Percentiles rank a stretch among this genome's conserved stretches.
These are phyloP conservation scores for Gossypium australe DNA, from an alignment of 345 rosid species.

Conservation along the genomic window DNA sequence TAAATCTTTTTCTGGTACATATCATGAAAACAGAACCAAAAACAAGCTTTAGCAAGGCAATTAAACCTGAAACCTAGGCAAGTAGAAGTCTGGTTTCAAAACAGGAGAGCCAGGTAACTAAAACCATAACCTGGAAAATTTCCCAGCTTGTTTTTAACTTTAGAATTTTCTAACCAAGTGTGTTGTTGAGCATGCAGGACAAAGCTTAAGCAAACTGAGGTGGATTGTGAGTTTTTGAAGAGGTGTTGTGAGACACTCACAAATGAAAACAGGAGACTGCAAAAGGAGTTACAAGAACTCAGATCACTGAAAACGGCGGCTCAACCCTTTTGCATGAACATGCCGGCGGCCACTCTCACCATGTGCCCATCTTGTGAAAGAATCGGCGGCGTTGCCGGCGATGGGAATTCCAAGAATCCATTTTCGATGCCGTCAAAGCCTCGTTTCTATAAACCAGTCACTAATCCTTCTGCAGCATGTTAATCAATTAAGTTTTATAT, in stretches of 20 bases:
- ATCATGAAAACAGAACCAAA: constrained; percentile 61
- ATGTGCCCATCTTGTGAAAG: constrained; percentile 79
- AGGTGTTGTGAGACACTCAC: constrained; percentile 87
- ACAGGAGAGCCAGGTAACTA: constrained; percentile 90
- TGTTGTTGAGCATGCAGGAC: constrained; percentile 42
- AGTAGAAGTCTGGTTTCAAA: constrained; percentile 99
- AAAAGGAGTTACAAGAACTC: constrained; percentile 84
- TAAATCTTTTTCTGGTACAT: background rate
- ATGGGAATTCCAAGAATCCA: constrained; percentile 31
- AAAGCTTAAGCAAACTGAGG: constrained; percentile 95
- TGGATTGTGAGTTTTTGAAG: constrained; percentile 85
- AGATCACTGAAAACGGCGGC: constrained; percentile 46
- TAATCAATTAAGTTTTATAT: constrained; percentile 18
- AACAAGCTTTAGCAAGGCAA: constrained; percentile 84
- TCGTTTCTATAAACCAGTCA: constrained; percentile 62
- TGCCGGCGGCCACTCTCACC: constrained; percentile 74
- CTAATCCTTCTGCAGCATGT: constrained; percentile 85
- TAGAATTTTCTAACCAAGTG: background rate
- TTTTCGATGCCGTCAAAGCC: constrained; percentile 52
- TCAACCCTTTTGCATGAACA: constrained; percentile 64
- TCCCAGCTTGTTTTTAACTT: background rate
- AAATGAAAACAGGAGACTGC: constrained; percentile 85
- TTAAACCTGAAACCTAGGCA: constrained; percentile 87
- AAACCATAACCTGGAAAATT: background rate
- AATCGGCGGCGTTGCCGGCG: constrained; percentile 40